These are phyloP conservation scores for Pichia sp. DNA, from an alignment of 1,139 yeast genomes.

Conservation along the genomic window DNA sequence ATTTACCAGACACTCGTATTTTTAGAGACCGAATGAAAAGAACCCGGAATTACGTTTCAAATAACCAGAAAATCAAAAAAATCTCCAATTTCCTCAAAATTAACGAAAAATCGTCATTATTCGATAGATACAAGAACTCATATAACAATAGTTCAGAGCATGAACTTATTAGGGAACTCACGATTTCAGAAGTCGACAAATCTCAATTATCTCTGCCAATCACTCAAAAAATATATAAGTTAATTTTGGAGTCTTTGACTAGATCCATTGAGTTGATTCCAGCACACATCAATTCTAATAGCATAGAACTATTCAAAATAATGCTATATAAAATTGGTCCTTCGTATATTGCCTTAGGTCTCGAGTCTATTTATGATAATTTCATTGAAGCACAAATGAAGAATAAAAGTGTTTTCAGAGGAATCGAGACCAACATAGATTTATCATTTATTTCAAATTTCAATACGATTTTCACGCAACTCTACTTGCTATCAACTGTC, in stretches of 20 bases:
- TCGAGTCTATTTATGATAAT: constrained; percentile 57
- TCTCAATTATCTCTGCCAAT: constrained; percentile 29
- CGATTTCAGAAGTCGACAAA: background rate
- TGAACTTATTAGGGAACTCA: background rate
- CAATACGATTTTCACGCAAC: constrained; percentile 51
- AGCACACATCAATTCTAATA: constrained; percentile 50
- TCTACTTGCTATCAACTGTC: constrained; percentile 64
- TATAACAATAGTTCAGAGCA: background rate
- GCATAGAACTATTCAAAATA: constrained; percentile 60
- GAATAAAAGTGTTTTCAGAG: constrained; percentile 18
- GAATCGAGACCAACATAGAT: constrained; percentile 28
- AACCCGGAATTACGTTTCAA: constrained; percentile 16
- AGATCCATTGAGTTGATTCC: constrained; percentile 72
- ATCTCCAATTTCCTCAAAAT: constrained; percentile 30
- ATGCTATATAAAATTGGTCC: constrained; percentile 65
- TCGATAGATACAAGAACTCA: constrained; percentile 19
- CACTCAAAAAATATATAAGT: constrained; percentile 59
- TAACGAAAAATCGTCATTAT: constrained; percentile 31
- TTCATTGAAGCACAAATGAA: constrained; percentile 24
- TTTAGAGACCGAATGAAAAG: constrained; percentile 11
- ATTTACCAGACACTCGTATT: constrained; percentile 12
- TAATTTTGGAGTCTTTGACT: constrained; percentile 73
- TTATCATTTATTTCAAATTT: constrained; percentile 44
- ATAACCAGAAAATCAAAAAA: constrained; percentile 16
- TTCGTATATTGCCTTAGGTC: constrained; percentile 63